These are phyloP conservation scores for Dichomitus squalens DNA, from an alignment of 1,284 basidiomycete genomes.

Conservation along the genomic window DNA sequence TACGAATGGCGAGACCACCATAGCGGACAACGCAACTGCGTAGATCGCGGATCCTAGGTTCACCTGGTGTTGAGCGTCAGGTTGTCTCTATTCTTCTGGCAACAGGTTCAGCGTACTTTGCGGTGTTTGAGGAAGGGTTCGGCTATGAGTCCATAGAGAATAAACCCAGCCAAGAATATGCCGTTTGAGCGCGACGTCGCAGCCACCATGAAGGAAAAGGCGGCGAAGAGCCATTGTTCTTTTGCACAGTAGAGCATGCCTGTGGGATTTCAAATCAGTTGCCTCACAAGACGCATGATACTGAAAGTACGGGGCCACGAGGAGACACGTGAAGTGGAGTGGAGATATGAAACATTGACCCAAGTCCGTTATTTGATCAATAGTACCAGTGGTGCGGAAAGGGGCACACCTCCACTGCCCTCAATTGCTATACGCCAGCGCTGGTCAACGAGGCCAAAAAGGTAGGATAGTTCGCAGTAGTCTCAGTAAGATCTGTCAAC, in stretches of 20 bases:
- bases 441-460: no score
- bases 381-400: no score
- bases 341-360: no score
- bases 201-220: constrained; percentile 67
- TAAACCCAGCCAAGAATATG: constrained; percentile 72
- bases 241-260: constrained; percentile 65
- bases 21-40: constrained; percentile 43
- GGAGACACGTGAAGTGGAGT: no score
- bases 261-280: constrained; percentile 23
- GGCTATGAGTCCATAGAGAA: constrained; percentile 70
- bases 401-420: no score
- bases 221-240: constrained; percentile 52
- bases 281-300: neutral
- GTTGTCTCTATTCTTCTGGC: neutral
- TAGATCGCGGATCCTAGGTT: constrained; percentile 32
- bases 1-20: constrained; percentile 67
- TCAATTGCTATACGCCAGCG: no score
- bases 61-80: constrained; percentile 32
- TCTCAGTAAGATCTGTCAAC: no score
- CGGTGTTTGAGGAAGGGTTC: constrained; percentile 46
- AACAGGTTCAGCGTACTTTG: constrained; percentile 31
- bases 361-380: no score
- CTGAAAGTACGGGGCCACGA: neutral
- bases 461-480: no score
- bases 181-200: constrained; percentile 83